Evolutionary conservation across 306 rosid species (phyloP).

Genomic region (Citrullus colocynthis): DNA sequence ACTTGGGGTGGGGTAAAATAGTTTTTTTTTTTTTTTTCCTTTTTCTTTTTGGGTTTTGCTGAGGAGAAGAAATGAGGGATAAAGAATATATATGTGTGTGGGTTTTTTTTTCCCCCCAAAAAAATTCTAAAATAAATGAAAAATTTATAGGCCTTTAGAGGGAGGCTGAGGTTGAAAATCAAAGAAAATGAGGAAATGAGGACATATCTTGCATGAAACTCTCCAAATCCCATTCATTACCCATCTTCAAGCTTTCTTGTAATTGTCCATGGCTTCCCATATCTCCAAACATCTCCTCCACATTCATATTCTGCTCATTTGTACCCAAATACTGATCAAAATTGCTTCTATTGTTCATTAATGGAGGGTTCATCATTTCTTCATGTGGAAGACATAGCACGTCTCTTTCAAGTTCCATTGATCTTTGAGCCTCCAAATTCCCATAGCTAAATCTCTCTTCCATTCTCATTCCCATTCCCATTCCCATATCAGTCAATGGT

Average conservation of each 20-base stretch:
- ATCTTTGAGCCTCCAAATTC: conserved; percentile 20
- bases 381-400: conserved; percentile 30
- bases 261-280: conserved; percentile 20
- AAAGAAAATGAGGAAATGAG: conserved; percentile 51
- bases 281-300: conserved; percentile 28
- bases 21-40: not conserved
- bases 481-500: conserved; percentile 28
- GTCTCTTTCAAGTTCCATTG: conserved; percentile 39
- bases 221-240: conserved; percentile 83
- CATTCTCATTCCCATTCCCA: not conserved
- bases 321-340: conserved; percentile 2
- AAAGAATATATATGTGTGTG: not conserved
- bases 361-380: not conserved
- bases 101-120: not conserved
- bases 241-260: conserved; percentile 62
- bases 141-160: not conserved
- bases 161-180: conserved; percentile 23
- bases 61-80: not conserved
- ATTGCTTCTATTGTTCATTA: conserved; percentile 34
- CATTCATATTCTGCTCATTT: conserved; percentile 22
- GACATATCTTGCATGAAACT: conserved; percentile 77
- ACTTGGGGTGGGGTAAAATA: not conserved
- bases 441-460: conserved; percentile 18
- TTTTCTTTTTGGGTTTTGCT: not conserved
- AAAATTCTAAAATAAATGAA: conserved; percentile 12